Base-by-base conservation (phyloP, 2,329 filamentous ascomycete genomes). In the Sclerotinia borealis region DNA sequence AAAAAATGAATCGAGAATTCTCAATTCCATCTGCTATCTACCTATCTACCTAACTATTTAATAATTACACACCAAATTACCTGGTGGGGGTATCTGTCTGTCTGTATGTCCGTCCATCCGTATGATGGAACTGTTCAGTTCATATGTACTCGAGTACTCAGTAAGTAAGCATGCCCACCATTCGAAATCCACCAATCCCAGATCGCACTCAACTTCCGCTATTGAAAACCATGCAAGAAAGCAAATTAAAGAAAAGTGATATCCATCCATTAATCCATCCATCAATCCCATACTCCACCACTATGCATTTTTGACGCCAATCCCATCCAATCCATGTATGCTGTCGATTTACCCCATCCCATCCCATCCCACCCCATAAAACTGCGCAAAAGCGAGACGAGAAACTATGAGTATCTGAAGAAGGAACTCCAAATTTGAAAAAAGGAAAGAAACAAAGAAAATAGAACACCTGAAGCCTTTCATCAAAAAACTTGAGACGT, bases 251-350 rank as follows among this genome's bases (percentile, higher is more conserved):
- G 15, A 41, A 45, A 56, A 17, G n/a, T 36, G 13, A 36, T 45
- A 19, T 45, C 27, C 39, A 51, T 9, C 29, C 19, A 43, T 36
- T 36, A n/a, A n/a, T 51, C 29, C 17, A 56, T 34, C 27, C 15
- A 31, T 17, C 27, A 34, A 22, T 19, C 54, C 54, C 54, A 58
- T 58, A 45, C 54, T 45, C 39, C 54, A 58, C 39, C n/a, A 27
- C 43, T 4, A 58, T 58, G 39, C 54, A 58, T 58, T 58, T 55
- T 45, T 58, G n/a, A 58, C 39, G 54, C 54, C 54, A 27, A 45
- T 58, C 8, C 37, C 25, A 55, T 15, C 19, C 37, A 55, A 43
- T 19, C 52, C 37, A 43, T 52, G 34, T 43, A 58, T 45, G 54
- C 39, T 3, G n/a, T 45, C 8, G 27, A 58, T 58, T n/a, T 34